Percentiles rank a stretch among this genome's conserved stretches.
Evolutionary conservation across 148 eudicot species (phyloP).

Genomic region (Silene uniflora): DNA sequence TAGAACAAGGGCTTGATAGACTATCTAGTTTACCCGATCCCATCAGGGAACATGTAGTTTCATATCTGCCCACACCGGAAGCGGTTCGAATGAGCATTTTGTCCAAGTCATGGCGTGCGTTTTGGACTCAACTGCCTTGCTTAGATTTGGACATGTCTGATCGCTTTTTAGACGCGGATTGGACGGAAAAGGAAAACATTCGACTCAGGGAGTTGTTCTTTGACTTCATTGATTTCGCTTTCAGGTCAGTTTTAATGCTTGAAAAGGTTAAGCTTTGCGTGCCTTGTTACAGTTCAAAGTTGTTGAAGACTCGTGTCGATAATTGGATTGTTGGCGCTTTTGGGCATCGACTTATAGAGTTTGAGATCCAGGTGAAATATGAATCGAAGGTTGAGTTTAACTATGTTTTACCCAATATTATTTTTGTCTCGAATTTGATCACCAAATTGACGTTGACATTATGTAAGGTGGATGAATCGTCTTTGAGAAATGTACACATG

Average conservation of each 20-base stretch:
- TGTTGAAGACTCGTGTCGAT: slow-evolving; percentile 4
- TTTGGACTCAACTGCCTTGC: slow-evolving; percentile 1
- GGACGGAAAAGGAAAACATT: background rate
- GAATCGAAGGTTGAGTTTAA: too few relatives aligned
- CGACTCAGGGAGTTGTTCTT: background rate
- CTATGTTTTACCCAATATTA: slow-evolving; percentile 13
- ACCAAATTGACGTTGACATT: slow-evolving; percentile 1
- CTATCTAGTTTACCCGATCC: slow-evolving; percentile 18
- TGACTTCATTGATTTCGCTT: slow-evolving; percentile 8
- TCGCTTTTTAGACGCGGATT: background rate
- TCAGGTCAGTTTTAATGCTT: background rate
- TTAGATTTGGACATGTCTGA: background rate
- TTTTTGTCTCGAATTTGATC: background rate
- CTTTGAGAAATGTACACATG: background rate
- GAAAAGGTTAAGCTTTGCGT: background rate
- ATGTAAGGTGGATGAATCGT: background rate
- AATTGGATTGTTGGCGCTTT: slow-evolving; percentile 13
- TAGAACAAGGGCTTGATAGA: background rate
- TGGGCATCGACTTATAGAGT: background rate
- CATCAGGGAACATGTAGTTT: slow-evolving; percentile 4
- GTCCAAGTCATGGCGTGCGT: slow-evolving; percentile 12
- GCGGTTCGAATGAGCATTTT: slow-evolving; percentile 7
- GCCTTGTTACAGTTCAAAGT: background rate
- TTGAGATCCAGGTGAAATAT: background rate
- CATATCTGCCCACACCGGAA: background rate